These are phyloP conservation scores for Fusarium sublunatum DNA, from an alignment of 2,329 filamentous ascomycete genomes.

Conservation along the genomic window DNA sequence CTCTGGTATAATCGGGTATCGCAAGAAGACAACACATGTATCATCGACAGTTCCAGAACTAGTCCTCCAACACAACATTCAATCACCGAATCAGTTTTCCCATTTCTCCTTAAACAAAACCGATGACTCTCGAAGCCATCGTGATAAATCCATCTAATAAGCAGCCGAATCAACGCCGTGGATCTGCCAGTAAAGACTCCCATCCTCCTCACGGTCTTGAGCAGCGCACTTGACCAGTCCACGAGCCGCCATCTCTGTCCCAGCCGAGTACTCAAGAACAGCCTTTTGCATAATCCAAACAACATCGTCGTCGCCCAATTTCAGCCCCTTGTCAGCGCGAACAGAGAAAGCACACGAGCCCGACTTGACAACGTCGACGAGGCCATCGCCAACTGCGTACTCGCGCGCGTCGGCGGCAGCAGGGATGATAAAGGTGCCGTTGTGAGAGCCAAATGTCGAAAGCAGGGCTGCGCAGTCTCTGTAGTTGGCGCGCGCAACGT, in stretches of 20 bases:
- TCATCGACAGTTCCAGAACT: slow-evolving; percentile 27
- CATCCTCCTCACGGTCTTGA: slow-evolving; percentile 17
- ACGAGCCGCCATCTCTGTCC: slow-evolving; percentile 28
- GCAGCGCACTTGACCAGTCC: slow-evolving; percentile 27
- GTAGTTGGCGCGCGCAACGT: slow-evolving; percentile 46
- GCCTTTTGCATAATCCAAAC: slow-evolving; percentile 32
- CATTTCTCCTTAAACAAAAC: neutral
- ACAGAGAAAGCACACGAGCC: slow-evolving; percentile 46
- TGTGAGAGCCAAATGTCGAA: slow-evolving; percentile 46
- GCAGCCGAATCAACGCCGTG: slow-evolving; percentile 17
- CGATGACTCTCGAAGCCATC: slow-evolving; percentile 19
- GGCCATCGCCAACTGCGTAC: slow-evolving; percentile 23
- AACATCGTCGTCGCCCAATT: slow-evolving; percentile 32
- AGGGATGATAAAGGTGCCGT: slow-evolving; percentile 48
- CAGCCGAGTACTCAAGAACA: slow-evolving; percentile 32
- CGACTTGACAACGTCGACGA: slow-evolving; percentile 42
- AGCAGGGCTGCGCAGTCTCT: slow-evolving; percentile 48
- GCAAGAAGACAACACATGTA: slow-evolving; percentile 27
- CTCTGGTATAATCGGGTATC: slow-evolving; percentile 29
- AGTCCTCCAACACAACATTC: slow-evolving; percentile 1
- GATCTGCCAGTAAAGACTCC: slow-evolving; percentile 35
- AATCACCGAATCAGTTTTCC: slow-evolving; percentile 9
- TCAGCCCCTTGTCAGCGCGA: slow-evolving; percentile 33
- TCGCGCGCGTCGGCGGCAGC: slow-evolving; percentile 21
- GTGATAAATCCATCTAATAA: slow-evolving; percentile 1